Conservation (phyloP, 139 green algal genomes). For the Haematococcus lacustris region DNA sequence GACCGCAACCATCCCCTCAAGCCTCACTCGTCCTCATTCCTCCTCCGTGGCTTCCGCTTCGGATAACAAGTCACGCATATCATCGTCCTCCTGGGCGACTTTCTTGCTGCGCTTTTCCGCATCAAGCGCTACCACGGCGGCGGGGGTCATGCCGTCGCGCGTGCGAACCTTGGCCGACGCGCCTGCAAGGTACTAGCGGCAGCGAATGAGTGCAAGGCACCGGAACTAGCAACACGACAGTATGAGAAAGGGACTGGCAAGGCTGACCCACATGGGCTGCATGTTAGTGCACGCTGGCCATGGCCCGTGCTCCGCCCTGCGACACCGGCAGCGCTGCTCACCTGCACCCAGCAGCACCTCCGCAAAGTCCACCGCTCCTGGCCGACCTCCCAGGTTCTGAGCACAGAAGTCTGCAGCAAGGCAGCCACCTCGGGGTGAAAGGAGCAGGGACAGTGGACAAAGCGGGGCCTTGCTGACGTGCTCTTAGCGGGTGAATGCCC, state of each 20-base stretch:
- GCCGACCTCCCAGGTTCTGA: background rate
- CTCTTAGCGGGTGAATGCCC: background rate
- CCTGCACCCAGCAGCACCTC: background rate
- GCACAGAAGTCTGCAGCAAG: constrained; percentile 4
- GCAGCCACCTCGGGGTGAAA: background rate
- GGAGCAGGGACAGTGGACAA: background rate
- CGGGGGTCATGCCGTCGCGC: background rate
- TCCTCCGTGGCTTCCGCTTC: background rate
- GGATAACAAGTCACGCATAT: background rate
- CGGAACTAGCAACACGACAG: no score
- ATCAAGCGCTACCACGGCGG: background rate
- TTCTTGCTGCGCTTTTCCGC: background rate
- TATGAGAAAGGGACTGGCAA: background rate
- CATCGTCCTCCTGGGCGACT: background rate
- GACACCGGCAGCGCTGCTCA: background rate
- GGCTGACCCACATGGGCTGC: background rate
- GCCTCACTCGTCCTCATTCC: no score
- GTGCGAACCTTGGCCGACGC: background rate
- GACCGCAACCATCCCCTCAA: no score
- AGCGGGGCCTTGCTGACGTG: background rate
- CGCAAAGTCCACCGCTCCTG: background rate
- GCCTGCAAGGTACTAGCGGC: no score
- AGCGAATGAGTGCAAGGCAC: no score
- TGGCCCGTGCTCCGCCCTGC: background rate
- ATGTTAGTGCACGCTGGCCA: background rate